Evolutionary conservation across 352 stramenopile species (phyloP), one percentile per base, ranked within the genome.

Genomic region (Globisporangium viniferum): DNA sequence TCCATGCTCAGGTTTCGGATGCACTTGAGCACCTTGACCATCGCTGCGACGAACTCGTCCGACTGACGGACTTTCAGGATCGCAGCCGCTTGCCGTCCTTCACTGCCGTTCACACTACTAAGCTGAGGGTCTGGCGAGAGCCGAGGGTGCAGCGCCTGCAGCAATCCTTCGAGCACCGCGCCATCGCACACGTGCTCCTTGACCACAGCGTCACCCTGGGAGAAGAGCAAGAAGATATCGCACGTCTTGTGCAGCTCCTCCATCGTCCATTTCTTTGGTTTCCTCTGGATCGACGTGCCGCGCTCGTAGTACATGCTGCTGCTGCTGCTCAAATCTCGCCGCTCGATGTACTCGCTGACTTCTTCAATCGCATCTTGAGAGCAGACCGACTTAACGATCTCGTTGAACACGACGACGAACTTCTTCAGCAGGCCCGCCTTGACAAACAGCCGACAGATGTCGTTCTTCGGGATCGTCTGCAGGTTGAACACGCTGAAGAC

Each of bases 401-500:
- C 86, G 24, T 89, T 88, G 71, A 97, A 97, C 0, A 97, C 88
- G 1, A 86, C 69, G 46, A 97, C 81, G 53, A 98, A 94, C 74
- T 95, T 93, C 35, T 84, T 82, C 8, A 98, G 75, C 10, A 98
- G 70, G 0, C 93, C 93, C 0, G 95, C 86, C 69, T 98, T 97
- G 5, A 97, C 90, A 71, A 98, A 98, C n/a, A 98, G 81, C 12
- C 93, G 86, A 67, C 93, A 98, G 68, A 98, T 98, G 62, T 98
- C 93, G 70, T 97, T 96, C 63, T 97, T 97, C 3, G 88, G 89
- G 55, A 97, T 97, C 1, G 91, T 95, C 69, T 97, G 93, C 3
- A 98, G 81, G 8, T 86, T 81, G 68, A 98, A 98, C 5, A 98
- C 89, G 61, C 89, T 91, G 61, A 92, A 81, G 55, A 98, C 96